Conservation (phyloP, 192 early-diverging fungal genomes). For the Powellomyces hirtus region DNA sequence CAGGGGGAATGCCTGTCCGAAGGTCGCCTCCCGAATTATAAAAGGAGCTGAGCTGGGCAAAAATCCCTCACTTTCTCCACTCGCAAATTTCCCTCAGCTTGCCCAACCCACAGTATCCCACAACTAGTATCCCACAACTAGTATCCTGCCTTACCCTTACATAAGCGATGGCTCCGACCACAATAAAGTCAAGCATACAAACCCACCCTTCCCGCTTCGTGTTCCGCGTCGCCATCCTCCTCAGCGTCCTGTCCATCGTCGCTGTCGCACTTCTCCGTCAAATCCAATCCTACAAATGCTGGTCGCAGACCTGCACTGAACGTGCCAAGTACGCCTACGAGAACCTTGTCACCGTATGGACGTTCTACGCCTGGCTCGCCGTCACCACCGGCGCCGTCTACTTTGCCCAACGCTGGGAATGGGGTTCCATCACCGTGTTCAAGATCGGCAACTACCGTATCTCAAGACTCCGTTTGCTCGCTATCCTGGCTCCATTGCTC, state of each 20-base stretch:
- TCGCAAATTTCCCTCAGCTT: too few relatives aligned
- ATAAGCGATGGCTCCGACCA: too few relatives aligned
- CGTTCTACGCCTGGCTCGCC: constrained; percentile 16
- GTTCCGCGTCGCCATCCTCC: too few relatives aligned
- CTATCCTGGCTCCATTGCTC: background rate
- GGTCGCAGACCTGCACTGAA: background rate
- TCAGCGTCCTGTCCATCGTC: background rate
- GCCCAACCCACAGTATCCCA: too few relatives aligned
- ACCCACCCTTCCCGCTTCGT: too few relatives aligned
- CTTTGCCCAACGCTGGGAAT: background rate
- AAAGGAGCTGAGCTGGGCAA: too few relatives aligned
- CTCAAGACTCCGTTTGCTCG: background rate
- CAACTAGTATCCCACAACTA: too few relatives aligned
- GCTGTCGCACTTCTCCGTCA: background rate
- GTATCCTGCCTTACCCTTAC: too few relatives aligned
- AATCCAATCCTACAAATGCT: background rate
- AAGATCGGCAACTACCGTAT: background rate
- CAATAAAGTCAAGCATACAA: too few relatives aligned
- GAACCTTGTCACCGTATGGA: background rate
- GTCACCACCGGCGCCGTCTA: background rate
- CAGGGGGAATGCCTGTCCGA: too few relatives aligned
- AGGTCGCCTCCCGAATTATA: too few relatives aligned
- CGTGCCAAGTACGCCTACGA: background rate
- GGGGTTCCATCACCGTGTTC: background rate
- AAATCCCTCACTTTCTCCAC: too few relatives aligned